These are phyloP conservation scores for Cronartium quercuum DNA, from an alignment of 1,284 basidiomycete genomes.

Conservation along the genomic window DNA sequence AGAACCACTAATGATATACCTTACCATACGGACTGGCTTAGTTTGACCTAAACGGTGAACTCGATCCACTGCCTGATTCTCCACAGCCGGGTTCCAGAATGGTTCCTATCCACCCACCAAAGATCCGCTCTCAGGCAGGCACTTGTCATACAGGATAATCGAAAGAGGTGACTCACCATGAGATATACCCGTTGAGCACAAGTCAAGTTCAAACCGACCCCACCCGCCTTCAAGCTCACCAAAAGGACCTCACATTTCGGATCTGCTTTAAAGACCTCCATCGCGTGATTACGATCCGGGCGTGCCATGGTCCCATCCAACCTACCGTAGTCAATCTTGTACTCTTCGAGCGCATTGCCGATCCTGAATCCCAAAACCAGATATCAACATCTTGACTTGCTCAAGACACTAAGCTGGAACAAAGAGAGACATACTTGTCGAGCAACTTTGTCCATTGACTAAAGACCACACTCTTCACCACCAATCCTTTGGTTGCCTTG, in stretches of 20 bases:
- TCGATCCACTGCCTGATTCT: conserved; percentile 60
- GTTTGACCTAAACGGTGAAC: conserved; percentile 83
- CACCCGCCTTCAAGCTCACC: conserved; percentile 86
- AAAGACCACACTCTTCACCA: conserved; percentile 50
- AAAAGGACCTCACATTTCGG: conserved; percentile 81
- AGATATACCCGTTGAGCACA: conserved; percentile 47
- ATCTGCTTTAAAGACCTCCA: conserved; percentile 68
- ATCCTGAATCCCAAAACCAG: conserved; percentile 55
- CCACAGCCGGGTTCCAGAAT: conserved; percentile 61
- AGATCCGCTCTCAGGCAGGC: too few species aligned
- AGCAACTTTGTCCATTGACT: conserved; percentile 52
- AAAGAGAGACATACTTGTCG: conserved; percentile 11
- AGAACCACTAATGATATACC: conserved; percentile 85
- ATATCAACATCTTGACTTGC: background rate
- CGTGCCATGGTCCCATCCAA: conserved; percentile 91
- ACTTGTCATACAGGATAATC: conserved; percentile 10
- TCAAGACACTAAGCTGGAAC: conserved; percentile 4
- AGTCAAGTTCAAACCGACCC: conserved; percentile 62
- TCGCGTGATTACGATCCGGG: conserved; percentile 67
- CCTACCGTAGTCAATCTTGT: conserved; percentile 67
- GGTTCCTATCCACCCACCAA: conserved; percentile 58
- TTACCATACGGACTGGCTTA: conserved; percentile 77
- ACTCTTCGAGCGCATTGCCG: conserved; percentile 66
- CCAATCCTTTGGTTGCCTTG: background rate
- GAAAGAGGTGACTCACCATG: conserved; percentile 39